phyloP scores from a whole-genome alignment of 345 rosid genomes.

The Raphanus sativus region DNA sequence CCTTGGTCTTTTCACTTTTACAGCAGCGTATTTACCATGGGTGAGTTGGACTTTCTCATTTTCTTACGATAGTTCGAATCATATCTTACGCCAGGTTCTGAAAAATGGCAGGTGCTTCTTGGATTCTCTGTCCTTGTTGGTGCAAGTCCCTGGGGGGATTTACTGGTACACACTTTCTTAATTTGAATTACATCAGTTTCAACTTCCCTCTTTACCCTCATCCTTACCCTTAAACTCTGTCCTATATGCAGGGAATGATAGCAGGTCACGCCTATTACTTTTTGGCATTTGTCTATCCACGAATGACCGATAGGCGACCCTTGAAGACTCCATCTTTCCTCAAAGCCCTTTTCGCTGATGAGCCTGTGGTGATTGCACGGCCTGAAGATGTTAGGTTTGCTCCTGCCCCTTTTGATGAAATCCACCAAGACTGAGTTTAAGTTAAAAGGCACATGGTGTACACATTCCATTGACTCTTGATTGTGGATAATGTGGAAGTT shows the following conservation, averaged over 20 bases:
- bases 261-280: slow-evolving; percentile 97
- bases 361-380: slow-evolving; percentile 70
- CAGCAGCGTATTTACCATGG: slow-evolving; percentile 97
- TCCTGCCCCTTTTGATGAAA: slow-evolving; percentile 66
- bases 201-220: not conserved
- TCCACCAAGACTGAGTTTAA: slow-evolving; percentile 57
- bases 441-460: not conserved
- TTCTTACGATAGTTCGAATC: not conserved
- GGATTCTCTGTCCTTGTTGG: slow-evolving; percentile 96
- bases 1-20: slow-evolving; percentile 90
- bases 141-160: slow-evolving; percentile 95
- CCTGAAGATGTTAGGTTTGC: slow-evolving; percentile 82
- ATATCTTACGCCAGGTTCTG: not conserved
- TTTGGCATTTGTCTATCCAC: slow-evolving; percentile 87
- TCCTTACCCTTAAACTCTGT: not conserved
- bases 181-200: not conserved
- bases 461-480: not conserved
- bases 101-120: slow-evolving; percentile 65
- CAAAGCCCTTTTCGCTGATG: slow-evolving; percentile 81
- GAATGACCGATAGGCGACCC: slow-evolving; percentile 78
- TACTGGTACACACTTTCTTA: slow-evolving; percentile 56
- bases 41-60: slow-evolving; percentile 48
- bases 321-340: slow-evolving; percentile 79
- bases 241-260: slow-evolving; percentile 79
- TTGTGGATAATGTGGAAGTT: slow-evolving; percentile 11